Evolutionary conservation across 345 rosid genomes (phyloP).

Genomic region (Acer saccharum): DNA sequence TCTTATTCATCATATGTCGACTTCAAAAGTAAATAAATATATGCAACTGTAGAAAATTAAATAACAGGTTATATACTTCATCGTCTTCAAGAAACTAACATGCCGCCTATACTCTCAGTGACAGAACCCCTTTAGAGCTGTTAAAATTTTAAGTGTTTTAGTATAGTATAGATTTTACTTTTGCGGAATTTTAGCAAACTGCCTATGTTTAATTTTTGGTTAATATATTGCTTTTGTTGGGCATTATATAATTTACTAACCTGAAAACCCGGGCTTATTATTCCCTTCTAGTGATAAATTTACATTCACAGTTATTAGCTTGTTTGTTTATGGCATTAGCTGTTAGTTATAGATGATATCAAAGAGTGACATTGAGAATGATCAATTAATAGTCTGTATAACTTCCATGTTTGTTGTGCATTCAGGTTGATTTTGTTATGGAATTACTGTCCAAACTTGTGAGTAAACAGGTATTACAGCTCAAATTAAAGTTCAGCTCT

Average conservation of each 20-base stretch:
- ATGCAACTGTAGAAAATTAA: background rate
- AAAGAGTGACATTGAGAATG: background rate
- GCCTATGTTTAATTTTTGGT: background rate
- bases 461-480: constrained; percentile 66
- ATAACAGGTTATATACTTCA: background rate
- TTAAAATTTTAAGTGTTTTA: background rate
- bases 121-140: background rate
- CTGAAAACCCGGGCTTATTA: background rate
- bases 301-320: background rate
- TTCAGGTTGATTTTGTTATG: constrained; percentile 96
- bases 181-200: background rate
- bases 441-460: constrained; percentile 93
- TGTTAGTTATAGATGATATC: background rate
- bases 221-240: background rate
- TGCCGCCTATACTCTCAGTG: background rate
- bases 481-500: constrained; percentile 9
- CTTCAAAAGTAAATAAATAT: background rate
- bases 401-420: constrained; percentile 10
- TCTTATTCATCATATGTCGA: background rate
- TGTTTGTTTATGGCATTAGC: background rate
- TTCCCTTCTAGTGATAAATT: background rate
- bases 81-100: background rate
- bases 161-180: background rate
- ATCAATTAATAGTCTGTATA: background rate
- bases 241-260: background rate